A percentile compares a stretch with the other conserved stretches of the same genome.
phyloP scores from a whole-genome alignment of 441 rosid species.

The Eruca vesicaria region DNA sequence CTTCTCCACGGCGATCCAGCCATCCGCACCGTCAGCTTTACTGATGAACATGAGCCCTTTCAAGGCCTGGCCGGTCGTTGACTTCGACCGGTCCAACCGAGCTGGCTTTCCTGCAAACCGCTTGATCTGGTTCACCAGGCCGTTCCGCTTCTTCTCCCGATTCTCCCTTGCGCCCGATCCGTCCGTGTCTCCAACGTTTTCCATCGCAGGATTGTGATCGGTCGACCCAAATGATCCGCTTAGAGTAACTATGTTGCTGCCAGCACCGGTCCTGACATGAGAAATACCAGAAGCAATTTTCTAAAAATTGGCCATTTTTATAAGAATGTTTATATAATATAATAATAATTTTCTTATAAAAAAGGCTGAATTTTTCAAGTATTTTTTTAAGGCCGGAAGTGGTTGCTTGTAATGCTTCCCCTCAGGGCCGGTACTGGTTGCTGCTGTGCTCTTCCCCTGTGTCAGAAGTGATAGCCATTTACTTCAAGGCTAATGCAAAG shows the following conservation, averaged over 20 bases:
- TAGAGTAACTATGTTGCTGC: background rate
- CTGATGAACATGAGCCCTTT: conserved; percentile 48
- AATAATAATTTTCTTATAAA: too few relatives aligned
- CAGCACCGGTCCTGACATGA: too few relatives aligned
- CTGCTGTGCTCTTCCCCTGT: conserved; percentile 18
- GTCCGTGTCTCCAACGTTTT: conserved; percentile 14
- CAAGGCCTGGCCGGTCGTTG: conserved; percentile 46
- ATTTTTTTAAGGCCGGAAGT: too few relatives aligned
- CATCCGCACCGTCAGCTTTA: conserved; percentile 40
- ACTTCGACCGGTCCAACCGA: conserved; percentile 40
- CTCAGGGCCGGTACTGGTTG: too few relatives aligned
- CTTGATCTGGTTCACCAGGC: conserved; percentile 22
- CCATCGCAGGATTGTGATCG: conserved; percentile 8
- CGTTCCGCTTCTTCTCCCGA: background rate
- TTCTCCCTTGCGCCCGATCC: background rate
- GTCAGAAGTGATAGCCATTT: background rate
- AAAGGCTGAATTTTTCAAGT: too few relatives aligned
- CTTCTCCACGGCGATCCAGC: conserved; percentile 50
- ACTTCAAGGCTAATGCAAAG: conserved; percentile 23
- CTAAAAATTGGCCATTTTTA: too few relatives aligned
- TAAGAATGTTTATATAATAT: too few relatives aligned
- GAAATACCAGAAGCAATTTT: too few relatives aligned
- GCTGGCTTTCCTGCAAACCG: conserved; percentile 29
- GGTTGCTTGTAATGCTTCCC: too few relatives aligned
- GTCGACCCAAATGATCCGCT: background rate